Evolutionary conservation across 805 yeast species (phyloP).

Genomic region (Zygotorulaspora florentina): DNA sequence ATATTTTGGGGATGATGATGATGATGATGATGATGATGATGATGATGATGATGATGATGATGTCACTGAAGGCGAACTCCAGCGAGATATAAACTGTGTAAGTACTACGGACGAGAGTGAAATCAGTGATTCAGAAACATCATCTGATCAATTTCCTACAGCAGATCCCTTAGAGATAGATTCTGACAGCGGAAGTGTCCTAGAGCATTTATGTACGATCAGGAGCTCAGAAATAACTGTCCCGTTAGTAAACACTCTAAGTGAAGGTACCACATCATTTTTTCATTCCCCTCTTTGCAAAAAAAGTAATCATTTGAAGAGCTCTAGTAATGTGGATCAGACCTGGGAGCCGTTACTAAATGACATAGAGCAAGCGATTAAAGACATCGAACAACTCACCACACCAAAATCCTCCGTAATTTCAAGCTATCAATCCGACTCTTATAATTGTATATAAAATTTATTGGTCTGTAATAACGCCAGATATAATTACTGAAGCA

Average conservation of each 20-base stretch:
- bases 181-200: neutral
- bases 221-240: neutral
- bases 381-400: conserved; percentile 12
- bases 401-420: conserved; percentile 7
- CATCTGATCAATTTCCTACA: neutral
- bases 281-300: neutral
- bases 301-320: neutral
- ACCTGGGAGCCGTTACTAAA: conserved; percentile 13
- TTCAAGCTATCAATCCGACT: conserved; percentile 3
- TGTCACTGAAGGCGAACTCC: neutral
- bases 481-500: neutral
- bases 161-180: neutral
- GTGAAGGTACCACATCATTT: neutral
- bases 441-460: conserved; percentile 9
- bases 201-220: neutral
- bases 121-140: neutral
- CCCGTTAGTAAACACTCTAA: neutral
- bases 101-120: neutral
- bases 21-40: conserved; percentile 17
- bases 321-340: conserved; percentile 2
- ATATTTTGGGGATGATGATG: conserved; percentile 32
- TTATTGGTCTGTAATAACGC: neutral
- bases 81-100: too few species aligned
- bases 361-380: conserved; percentile 19
- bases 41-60: conserved; percentile 9